Evolutionary conservation across 2,329 filamentous ascomycete genomes (phyloP).

Genomic region (Cordyceps javanica): DNA sequence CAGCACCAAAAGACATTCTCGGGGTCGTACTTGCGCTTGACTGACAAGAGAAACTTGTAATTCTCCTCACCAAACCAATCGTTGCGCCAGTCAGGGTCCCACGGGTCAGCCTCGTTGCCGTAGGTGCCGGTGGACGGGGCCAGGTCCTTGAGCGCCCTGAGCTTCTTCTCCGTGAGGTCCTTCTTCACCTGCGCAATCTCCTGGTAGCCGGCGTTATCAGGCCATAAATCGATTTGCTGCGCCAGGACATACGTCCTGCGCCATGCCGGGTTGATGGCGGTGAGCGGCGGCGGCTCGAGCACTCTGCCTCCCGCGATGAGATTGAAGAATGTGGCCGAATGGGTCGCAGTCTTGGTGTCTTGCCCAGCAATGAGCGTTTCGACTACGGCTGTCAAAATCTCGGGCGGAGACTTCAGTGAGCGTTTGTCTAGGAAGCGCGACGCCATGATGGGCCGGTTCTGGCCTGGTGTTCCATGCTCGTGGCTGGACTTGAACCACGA

Average conservation of each 20-base stretch:
- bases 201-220: background rate
- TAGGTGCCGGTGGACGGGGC: background rate
- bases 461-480: background rate
- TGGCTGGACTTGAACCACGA: background rate
- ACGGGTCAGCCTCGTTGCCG: background rate
- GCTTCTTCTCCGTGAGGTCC: conserved; percentile 1
- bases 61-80: background rate
- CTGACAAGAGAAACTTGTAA: background rate
- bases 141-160: background rate
- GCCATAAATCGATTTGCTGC: background rate
- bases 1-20: background rate
- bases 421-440: background rate
- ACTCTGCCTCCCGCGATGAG: background rate
- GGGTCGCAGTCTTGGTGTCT: background rate
- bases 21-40: background rate
- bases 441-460: background rate
- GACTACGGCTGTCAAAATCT: background rate
- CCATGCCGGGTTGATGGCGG: background rate
- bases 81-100: background rate
- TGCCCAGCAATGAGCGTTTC: background rate
- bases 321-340: background rate
- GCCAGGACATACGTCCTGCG: background rate
- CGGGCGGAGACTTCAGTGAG: background rate
- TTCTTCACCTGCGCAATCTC: background rate
- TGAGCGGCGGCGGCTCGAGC: background rate